These are phyloP conservation scores for Lolium perenne DNA, from an alignment of 176 grass and related monocot genomes.

Conservation along the genomic window DNA sequence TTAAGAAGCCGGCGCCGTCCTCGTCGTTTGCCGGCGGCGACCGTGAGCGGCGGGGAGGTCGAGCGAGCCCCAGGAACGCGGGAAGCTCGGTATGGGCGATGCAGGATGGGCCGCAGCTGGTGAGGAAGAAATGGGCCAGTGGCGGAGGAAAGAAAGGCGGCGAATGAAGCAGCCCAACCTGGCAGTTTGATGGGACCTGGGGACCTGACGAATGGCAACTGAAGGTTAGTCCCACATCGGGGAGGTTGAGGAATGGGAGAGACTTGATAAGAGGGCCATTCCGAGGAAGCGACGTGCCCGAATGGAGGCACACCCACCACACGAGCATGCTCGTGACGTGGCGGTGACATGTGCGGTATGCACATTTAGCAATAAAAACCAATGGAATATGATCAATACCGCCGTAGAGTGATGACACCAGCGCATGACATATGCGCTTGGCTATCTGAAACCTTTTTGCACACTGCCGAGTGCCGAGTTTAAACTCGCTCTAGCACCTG, in stretches of 20 bases:
- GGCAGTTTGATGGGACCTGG: too few species aligned
- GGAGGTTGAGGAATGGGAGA: not conserved
- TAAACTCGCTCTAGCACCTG: too few species aligned
- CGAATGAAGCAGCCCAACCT: too few species aligned
- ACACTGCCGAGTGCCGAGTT: too few species aligned
- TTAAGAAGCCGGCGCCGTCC: not conserved
- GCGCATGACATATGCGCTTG: conserved; percentile 10
- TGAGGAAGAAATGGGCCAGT: not conserved
- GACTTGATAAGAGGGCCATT: not conserved
- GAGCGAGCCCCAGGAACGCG: not conserved
- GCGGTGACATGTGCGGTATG: conserved; percentile 11
- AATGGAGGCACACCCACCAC: conserved; percentile 12
- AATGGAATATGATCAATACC: not conserved
- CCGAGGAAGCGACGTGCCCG: not conserved
- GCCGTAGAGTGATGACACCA: not conserved
- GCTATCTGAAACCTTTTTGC: not conserved
- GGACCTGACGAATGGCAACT: not conserved
- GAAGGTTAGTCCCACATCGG: not conserved
- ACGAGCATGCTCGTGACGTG: conserved; percentile 1
- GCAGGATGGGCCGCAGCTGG: not conserved
- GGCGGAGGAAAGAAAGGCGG: not conserved
- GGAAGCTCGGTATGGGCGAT: not conserved
- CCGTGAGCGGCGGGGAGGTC: not conserved
- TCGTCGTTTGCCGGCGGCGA: not conserved
- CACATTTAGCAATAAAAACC: not conserved